phyloP scores from a whole-genome alignment of 352 stramenopile genomes.

The Salisapilia sapeloensis region DNA sequence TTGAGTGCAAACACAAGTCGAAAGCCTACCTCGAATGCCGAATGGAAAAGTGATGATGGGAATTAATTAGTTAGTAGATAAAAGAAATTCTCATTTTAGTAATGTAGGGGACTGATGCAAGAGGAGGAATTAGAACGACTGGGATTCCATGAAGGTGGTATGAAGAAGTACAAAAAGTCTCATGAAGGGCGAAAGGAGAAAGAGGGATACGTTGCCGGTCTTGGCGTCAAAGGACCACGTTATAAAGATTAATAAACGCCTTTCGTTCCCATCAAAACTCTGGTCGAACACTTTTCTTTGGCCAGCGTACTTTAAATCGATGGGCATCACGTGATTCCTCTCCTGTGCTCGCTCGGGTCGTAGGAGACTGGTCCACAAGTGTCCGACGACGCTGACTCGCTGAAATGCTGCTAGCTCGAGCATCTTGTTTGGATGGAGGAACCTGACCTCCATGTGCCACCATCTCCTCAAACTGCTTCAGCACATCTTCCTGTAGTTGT shows the following conservation, averaged over 20 bases:
- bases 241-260: slow-evolving; percentile 46
- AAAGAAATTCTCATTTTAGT: background rate
- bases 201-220: slow-evolving; percentile 68
- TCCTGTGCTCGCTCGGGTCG: too few relatives aligned
- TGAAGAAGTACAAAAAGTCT: slow-evolving; percentile 34
- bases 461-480: slow-evolving; percentile 52
- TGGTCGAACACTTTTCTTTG: too few relatives aligned
- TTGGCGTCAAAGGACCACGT: slow-evolving; percentile 51
- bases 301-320: too few relatives aligned
- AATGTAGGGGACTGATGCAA: slow-evolving; percentile 63
- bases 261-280: too few relatives aligned
- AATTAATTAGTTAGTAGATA: slow-evolving; percentile 1
- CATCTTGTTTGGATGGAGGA: too few relatives aligned
- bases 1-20: slow-evolving; percentile 81
- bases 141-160: slow-evolving; percentile 68
- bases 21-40: slow-evolving; percentile 78
- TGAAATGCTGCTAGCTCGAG: too few relatives aligned
- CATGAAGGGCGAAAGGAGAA: slow-evolving; percentile 60
- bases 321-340: too few relatives aligned
- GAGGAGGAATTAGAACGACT: slow-evolving; percentile 66
- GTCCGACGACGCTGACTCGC: too few relatives aligned
- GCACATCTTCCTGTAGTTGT: slow-evolving; percentile 64
- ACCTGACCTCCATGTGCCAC: too few relatives aligned
- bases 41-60: slow-evolving; percentile 81
- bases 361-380: too few relatives aligned